Conservation (phyloP, 441 rosid species). For the Rhodomyrtus psidioides region DNA sequence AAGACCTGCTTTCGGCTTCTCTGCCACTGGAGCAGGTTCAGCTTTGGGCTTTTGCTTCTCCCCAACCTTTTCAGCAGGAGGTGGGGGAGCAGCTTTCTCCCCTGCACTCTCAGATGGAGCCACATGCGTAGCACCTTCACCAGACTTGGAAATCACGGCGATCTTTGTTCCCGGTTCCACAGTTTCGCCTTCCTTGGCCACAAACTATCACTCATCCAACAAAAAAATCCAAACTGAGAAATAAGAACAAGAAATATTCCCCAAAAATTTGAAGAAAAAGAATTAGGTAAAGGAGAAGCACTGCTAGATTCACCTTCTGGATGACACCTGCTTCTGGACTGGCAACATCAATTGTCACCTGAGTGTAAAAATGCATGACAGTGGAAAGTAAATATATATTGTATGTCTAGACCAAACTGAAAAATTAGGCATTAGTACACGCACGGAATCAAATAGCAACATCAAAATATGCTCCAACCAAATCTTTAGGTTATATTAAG, state of each 20-base stretch:
- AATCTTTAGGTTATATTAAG: not conserved
- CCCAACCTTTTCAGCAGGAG: slow-evolving; percentile 37
- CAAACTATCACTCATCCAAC: slow-evolving; percentile 24
- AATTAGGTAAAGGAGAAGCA: not conserved
- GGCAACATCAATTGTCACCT: slow-evolving; percentile 92
- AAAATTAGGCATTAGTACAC: not conserved
- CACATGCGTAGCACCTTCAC: slow-evolving; percentile 65
- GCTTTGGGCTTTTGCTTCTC: slow-evolving; percentile 46
- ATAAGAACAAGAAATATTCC: not conserved
- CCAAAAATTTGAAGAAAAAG: not conserved
- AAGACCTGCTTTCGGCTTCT: slow-evolving; percentile 50
- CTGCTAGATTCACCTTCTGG: slow-evolving; percentile 48
- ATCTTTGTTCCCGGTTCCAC: slow-evolving; percentile 84
- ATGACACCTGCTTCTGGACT: slow-evolving; percentile 93
- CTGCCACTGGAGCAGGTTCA: slow-evolving; percentile 44
- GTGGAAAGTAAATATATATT: not conserved
- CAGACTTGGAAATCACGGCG: slow-evolving; percentile 83
- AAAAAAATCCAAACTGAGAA: not conserved
- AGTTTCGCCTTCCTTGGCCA: slow-evolving; percentile 94
- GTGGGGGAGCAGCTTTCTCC: slow-evolving; percentile 51
- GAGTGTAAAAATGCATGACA: not conserved
- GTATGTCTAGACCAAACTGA: not conserved
- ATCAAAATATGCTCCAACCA: not conserved
- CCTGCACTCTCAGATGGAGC: slow-evolving; percentile 62
- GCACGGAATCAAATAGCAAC: not conserved